These are phyloP conservation scores for Udeniomyces megalosporus DNA, from an alignment of 768 basidiomycete genomes.

Conservation along the genomic window DNA sequence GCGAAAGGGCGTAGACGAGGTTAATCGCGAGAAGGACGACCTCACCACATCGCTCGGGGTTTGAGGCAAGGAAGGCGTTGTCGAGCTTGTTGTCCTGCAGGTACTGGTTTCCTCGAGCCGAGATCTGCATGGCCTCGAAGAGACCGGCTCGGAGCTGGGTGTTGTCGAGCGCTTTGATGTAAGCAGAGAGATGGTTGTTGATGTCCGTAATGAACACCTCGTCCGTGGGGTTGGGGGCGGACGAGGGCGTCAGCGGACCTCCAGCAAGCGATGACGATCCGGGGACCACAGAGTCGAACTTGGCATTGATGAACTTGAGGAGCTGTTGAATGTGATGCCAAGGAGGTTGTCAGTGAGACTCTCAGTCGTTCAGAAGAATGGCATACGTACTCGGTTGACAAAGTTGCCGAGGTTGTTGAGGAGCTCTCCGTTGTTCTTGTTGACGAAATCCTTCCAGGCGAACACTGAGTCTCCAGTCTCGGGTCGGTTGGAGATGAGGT, in stretches of 20 bases:
- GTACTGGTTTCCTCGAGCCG: conserved; percentile 76
- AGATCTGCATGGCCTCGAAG: conserved; percentile 75
- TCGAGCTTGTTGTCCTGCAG: conserved; percentile 83
- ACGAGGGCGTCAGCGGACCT: conserved; percentile 37
- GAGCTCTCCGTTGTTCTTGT: conserved; percentile 81
- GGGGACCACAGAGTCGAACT: conserved; percentile 63
- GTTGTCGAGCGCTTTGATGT: conserved; percentile 71
- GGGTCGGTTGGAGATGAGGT: conserved; percentile 76
- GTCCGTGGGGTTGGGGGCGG: conserved; percentile 45
- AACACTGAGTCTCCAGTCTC: conserved; percentile 92
- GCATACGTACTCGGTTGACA: conserved; percentile 65
- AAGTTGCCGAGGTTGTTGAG: conserved; percentile 98
- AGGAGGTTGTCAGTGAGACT: background rate
- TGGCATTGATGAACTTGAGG: conserved; percentile 78
- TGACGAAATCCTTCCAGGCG: conserved; percentile 84
- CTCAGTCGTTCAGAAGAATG: background rate
- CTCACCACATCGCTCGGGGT: conserved; percentile 72
- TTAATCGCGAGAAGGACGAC: conserved; percentile 80
- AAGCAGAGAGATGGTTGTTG: conserved; percentile 61
- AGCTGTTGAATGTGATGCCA: conserved; percentile 22
- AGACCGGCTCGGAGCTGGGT: conserved; percentile 80
- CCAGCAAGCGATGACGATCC: conserved; percentile 57
- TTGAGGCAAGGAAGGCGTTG: conserved; percentile 66
- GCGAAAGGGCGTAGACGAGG: conserved; percentile 77
- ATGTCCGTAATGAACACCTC: conserved; percentile 56